These are phyloP conservation scores for Schizosaccharomyces versatilis DNA, from an alignment of 1,139 yeast genomes.

Conservation along the genomic window DNA sequence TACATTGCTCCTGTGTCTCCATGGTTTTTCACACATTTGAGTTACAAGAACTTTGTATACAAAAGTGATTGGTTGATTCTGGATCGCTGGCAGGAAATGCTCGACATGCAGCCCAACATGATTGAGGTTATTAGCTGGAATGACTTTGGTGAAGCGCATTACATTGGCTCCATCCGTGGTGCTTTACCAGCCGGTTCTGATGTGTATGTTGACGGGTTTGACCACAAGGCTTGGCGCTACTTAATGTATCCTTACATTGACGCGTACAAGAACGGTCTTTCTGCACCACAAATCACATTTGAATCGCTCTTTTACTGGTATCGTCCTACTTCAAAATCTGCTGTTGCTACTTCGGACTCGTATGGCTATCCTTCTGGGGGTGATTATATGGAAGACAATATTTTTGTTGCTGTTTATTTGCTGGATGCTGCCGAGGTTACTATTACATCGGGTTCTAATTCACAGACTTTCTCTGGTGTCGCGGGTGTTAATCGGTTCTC, in stretches of 20 bases:
- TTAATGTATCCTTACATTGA: conserved; percentile 7
- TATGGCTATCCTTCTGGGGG: conserved; percentile 8
- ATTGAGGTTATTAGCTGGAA: conserved; percentile 12
- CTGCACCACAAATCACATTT: conserved; percentile 5
- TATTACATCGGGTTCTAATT: conserved; percentile 7
- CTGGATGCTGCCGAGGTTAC: conserved; percentile 7
- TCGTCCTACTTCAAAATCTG: conserved; percentile 8
- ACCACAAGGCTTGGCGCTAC: conserved; percentile 8
- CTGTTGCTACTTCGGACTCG: conserved; percentile 7
- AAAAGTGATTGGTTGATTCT: conserved; percentile 9
- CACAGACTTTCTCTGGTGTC: conserved; percentile 5
- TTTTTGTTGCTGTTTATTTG: conserved; percentile 6
- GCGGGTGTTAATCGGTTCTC: conserved; percentile 9
- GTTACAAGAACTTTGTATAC: conserved; percentile 12
- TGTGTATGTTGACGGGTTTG: conserved; percentile 6
- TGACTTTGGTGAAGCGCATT: conserved; percentile 11
- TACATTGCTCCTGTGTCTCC: conserved; percentile 12
- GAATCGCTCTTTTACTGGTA: conserved; percentile 10
- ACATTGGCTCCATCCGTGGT: conserved; percentile 9
- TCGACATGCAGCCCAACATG: conserved; percentile 10
- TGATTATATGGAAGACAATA: conserved; percentile 6
- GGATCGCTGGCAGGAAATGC: conserved; percentile 10
- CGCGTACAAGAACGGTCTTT: conserved; percentile 7
- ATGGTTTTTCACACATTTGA: conserved; percentile 11
- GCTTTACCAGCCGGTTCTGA: conserved; percentile 8